phyloP scores from a whole-genome alignment of 768 basidiomycete species.

The Tubosaeta sp. region DNA sequence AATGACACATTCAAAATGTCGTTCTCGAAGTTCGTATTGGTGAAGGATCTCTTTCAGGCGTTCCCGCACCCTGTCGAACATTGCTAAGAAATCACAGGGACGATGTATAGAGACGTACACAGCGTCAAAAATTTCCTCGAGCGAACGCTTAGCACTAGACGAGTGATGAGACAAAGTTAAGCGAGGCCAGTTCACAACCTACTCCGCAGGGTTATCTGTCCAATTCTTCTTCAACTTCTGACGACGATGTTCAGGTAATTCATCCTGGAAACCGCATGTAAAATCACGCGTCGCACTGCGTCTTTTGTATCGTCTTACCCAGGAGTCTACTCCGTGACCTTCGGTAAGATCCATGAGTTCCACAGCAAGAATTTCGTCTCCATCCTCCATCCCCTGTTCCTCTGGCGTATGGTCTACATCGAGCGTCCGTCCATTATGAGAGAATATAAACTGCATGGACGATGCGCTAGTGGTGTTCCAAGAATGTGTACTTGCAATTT shows the following conservation, averaged over 20 bases:
- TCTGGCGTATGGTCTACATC: slow-evolving; percentile 82
- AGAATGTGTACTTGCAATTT: slow-evolving; percentile 44
- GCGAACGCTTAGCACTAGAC: slow-evolving; percentile 61
- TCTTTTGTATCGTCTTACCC: slow-evolving; percentile 43
- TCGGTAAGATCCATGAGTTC: slow-evolving; percentile 90
- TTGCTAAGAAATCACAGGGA: slow-evolving; percentile 1
- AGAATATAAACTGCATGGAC: slow-evolving; percentile 79
- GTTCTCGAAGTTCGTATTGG: slow-evolving; percentile 87
- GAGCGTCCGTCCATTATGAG: slow-evolving; percentile 74
- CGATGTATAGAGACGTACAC: slow-evolving; percentile 51
- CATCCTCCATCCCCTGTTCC: slow-evolving; percentile 82
- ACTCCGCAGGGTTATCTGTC: slow-evolving; percentile 75
- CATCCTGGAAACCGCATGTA: slow-evolving; percentile 44
- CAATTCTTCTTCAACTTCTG: slow-evolving; percentile 79
- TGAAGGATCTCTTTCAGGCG: slow-evolving; percentile 82
- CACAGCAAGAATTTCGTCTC: slow-evolving; percentile 84
- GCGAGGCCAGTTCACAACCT: slow-evolving; percentile 23
- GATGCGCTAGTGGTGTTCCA: slow-evolving; percentile 37
- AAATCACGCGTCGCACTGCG: background rate
- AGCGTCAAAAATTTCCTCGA: slow-evolving; percentile 82
- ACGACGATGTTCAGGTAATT: slow-evolving; percentile 56
- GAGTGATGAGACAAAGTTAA: background rate
- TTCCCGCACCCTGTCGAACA: slow-evolving; percentile 61
- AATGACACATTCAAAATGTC: slow-evolving; percentile 88
- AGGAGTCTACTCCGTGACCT: slow-evolving; percentile 54